Conservation (phyloP, 164 flowering plant genomes). For the Magnolia officinalis region DNA sequence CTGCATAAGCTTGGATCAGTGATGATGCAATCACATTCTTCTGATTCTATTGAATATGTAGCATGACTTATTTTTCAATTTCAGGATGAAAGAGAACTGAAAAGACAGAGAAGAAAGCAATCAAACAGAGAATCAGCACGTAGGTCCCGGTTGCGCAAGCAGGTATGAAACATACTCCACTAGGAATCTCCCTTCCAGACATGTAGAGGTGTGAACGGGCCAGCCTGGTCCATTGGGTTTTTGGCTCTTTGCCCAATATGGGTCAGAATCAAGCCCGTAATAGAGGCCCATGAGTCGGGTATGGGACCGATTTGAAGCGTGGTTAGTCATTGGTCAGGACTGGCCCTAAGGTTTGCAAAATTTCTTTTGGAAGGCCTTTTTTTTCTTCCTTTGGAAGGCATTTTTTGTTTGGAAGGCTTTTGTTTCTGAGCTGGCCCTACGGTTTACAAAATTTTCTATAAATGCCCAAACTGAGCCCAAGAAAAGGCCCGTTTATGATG, state of each 20-base stretch:
- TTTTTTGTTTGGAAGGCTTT: too few relatives aligned
- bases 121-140: slow-evolving; percentile 99
- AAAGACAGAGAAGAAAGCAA: slow-evolving; percentile 89
- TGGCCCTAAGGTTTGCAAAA: neutral
- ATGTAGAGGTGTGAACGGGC: neutral
- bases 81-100: slow-evolving; percentile 94
- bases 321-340: neutral
- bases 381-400: too few relatives aligned
- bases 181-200: neutral
- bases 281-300: neutral
- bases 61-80: neutral
- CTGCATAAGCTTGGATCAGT: too few relatives aligned
- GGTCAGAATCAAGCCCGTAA: neutral
- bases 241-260: neutral
- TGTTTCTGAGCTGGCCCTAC: neutral
- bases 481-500: neutral
- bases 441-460: neutral
- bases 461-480: neutral
- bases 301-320: neutral
- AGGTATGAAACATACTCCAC: slow-evolving; percentile 38
- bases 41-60: too few relatives aligned
- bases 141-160: slow-evolving; percentile 86
- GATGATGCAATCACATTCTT: too few relatives aligned
- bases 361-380: too few relatives aligned
- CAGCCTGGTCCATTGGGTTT: neutral